Conservation (phyloP, 805 yeast genomes). For the Candida bentonensis region DNA sequence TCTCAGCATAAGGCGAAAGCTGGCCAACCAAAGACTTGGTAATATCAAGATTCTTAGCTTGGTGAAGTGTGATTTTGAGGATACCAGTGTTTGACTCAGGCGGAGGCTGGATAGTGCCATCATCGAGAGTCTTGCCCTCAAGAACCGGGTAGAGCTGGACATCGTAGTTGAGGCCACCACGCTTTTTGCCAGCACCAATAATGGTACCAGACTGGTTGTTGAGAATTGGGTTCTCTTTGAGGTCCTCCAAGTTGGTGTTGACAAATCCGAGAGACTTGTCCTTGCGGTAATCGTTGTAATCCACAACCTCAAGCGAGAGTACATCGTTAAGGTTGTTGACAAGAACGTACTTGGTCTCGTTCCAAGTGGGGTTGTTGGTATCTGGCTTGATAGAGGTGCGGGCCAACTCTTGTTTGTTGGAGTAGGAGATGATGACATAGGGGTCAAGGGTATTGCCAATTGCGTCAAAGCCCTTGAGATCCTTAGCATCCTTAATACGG, state of each 20-base stretch:
- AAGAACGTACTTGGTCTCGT: constrained; percentile 60
- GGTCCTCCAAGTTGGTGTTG: constrained; percentile 55
- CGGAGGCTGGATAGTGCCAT: constrained; percentile 72
- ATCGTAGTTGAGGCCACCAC: constrained; percentile 62
- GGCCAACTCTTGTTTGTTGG: constrained; percentile 36
- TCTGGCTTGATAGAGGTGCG: constrained; percentile 56
- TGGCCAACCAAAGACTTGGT: constrained; percentile 31
- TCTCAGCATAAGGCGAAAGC: constrained; percentile 53
- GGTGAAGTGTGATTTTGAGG: constrained; percentile 48
- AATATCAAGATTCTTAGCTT: constrained; percentile 41
- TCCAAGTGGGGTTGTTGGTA: constrained; percentile 66
- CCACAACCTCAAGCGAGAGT: constrained; percentile 55
- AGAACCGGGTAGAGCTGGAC: constrained; percentile 66
- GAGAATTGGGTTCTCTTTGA: constrained; percentile 34
- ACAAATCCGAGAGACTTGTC: constrained; percentile 72
- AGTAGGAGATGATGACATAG: constrained; percentile 56
- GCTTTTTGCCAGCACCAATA: constrained; percentile 68
- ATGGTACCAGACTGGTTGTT: constrained; percentile 40
- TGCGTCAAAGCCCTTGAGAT: constrained; percentile 51
- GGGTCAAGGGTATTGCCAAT: constrained; percentile 83
- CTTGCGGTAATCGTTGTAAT: constrained; percentile 62
- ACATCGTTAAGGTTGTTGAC: constrained; percentile 71
- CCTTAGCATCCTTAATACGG: constrained; percentile 50
- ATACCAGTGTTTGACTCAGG: constrained; percentile 94
- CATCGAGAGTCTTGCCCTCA: constrained; percentile 36